Evolutionary conservation across 2,329 filamentous ascomycete species (phyloP).

Genomic region (Penicillium sp.): DNA sequence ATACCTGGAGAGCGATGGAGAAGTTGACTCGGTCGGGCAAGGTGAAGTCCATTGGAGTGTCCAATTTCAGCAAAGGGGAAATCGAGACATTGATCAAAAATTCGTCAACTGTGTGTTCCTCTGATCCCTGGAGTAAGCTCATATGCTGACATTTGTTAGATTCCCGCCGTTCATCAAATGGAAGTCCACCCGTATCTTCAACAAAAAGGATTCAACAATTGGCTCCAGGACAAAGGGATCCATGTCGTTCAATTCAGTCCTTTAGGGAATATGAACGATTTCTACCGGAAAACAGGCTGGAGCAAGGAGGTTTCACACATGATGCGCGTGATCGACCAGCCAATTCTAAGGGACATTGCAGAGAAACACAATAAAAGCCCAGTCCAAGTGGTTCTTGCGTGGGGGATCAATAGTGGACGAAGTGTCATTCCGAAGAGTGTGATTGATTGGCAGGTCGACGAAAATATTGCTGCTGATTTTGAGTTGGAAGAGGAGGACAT

Average conservation of each 20-base stretch:
- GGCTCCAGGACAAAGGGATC: slow-evolving; percentile 19
- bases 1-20: slow-evolving; percentile 49
- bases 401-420: slow-evolving; percentile 47
- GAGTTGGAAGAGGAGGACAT: slow-evolving; percentile 56
- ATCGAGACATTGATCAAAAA: slow-evolving; percentile 33
- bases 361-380: slow-evolving; percentile 24
- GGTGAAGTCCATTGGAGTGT: slow-evolving; percentile 47
- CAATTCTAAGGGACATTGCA: slow-evolving; percentile 16
- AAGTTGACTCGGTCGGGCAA: slow-evolving; percentile 33
- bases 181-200: slow-evolving; percentile 27
- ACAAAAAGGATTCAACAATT: slow-evolving; percentile 17
- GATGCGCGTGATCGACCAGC: slow-evolving; percentile 18
- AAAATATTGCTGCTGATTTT: slow-evolving; percentile 49
- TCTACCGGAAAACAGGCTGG: slow-evolving; percentile 31
- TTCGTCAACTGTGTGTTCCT: background rate
- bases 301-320: slow-evolving; percentile 33
- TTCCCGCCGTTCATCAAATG: slow-evolving; percentile 24
- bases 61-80: slow-evolving; percentile 42
- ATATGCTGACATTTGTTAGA: background rate
- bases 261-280: slow-evolving; percentile 42
- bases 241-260: slow-evolving; percentile 23
- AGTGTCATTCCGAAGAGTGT: slow-evolving; percentile 50
- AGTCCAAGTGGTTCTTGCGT: slow-evolving; percentile 34
- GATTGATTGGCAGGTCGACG: slow-evolving; percentile 29
- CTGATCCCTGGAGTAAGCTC: background rate